Evolutionary conservation across 495 filamentous ascomycete species (phyloP).

Genomic region (Talaromyces wortmannii): DNA sequence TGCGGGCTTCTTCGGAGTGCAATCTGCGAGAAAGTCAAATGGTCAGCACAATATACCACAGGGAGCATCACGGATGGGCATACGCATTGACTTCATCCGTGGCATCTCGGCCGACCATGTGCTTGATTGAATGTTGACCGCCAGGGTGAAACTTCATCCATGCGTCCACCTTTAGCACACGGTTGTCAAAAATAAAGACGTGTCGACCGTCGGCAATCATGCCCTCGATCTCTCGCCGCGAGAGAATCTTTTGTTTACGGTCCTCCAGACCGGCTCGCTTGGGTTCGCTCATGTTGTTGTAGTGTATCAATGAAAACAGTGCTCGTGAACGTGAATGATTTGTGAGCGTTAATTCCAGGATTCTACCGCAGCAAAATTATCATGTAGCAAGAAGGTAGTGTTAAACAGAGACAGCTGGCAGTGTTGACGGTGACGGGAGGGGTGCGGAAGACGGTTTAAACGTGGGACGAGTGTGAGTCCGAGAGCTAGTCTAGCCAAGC

Average conservation of each 20-base stretch:
- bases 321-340: too few species aligned
- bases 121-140: conserved; percentile 83
- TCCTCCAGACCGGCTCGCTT: conserved; percentile 8
- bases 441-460: too few species aligned
- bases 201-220: conserved; percentile 80
- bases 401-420: too few species aligned
- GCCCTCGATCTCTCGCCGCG: conserved; percentile 74
- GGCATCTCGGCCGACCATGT: conserved; percentile 95
- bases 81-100: conserved; percentile 93
- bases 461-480: too few species aligned
- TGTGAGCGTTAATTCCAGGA: too few species aligned
- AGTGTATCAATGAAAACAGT: neutral
- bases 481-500: too few species aligned
- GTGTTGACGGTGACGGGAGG: too few species aligned
- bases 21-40: conserved; percentile 45
- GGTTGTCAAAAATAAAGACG: conserved; percentile 72
- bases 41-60: neutral
- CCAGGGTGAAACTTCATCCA: conserved; percentile 90
- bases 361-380: too few species aligned
- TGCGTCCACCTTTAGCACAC: conserved; percentile 79
- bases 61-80: conserved; percentile 13
- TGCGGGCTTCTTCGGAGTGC: conserved; percentile 71
- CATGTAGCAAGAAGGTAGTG: too few species aligned
- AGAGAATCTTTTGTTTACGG: conserved; percentile 46
- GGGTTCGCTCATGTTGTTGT: neutral